Conservation (phyloP, 345 rosid genomes). For the Draba incana region DNA sequence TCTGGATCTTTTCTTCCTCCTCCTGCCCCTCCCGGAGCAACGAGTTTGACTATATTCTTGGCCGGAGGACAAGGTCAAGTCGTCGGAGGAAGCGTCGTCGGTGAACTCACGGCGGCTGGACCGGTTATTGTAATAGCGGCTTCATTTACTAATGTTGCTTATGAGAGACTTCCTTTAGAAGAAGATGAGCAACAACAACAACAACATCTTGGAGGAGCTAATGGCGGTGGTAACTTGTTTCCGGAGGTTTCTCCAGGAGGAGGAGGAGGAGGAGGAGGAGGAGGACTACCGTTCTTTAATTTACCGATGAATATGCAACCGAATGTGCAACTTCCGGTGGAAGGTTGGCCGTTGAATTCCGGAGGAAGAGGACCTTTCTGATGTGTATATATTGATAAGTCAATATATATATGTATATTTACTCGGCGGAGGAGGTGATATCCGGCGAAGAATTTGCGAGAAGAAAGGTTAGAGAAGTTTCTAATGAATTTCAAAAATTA, state of each 20-base stretch:
- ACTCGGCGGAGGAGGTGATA: constrained; percentile 34
- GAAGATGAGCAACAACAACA: constrained; percentile 76
- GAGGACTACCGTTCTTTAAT: constrained; percentile 93
- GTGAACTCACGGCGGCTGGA: constrained; percentile 93
- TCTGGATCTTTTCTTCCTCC: constrained; percentile 95
- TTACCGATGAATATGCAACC: constrained; percentile 78
- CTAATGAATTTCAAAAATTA: constrained; percentile 32
- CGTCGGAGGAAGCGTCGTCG: constrained; percentile 93
- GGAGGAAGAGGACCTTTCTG: constrained; percentile 60
- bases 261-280: constrained; percentile 24
- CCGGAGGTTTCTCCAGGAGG: constrained; percentile 39
- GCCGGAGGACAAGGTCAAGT: constrained; percentile 98
- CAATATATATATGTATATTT: constrained; percentile 31
- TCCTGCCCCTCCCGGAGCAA: constrained; percentile 97
- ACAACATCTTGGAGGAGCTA: constrained; percentile 45
- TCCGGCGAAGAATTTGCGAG: constrained; percentile 34
- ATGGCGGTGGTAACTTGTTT: constrained; percentile 44
- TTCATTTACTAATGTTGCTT: constrained; percentile 94
- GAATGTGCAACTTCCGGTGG: constrained; percentile 75
- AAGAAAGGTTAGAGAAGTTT: constrained; percentile 44
- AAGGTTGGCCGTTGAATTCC: constrained; percentile 85
- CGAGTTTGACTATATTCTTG: constrained; percentile 85
- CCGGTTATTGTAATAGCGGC: constrained; percentile 96
- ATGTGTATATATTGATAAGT: constrained; percentile 26
- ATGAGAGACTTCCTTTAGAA: constrained; percentile 92